These are phyloP conservation scores for Perkinsus olseni DNA, from an alignment of 169 alveolate species.

Conservation along the genomic window DNA sequence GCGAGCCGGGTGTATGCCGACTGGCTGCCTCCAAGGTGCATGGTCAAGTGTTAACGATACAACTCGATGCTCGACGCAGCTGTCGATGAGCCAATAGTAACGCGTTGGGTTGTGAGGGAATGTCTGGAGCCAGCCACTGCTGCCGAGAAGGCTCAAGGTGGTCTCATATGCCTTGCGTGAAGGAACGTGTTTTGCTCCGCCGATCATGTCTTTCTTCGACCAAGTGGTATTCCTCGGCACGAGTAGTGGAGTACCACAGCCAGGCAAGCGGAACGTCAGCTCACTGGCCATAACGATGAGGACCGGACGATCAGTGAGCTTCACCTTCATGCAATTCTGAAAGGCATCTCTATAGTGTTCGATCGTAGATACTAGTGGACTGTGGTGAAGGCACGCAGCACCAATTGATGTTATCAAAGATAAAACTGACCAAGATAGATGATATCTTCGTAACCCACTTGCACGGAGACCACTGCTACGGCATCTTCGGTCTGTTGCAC, in stretches of 20 bases:
- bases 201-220: neutral
- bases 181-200: no score
- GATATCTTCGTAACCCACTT: constrained; percentile 1
- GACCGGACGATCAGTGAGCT: neutral
- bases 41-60: neutral
- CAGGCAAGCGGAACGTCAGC: constrained; percentile 8
- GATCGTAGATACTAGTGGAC: neutral
- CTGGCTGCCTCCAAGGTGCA: neutral
- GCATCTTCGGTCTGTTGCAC: neutral
- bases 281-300: neutral
- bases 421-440: neutral
- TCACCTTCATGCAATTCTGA: neutral
- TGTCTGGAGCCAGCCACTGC: no score
- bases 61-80: neutral
- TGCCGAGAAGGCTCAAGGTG: no score
- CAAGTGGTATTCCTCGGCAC: constrained; percentile 10
- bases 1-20: neutral
- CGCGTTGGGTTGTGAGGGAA: no score
- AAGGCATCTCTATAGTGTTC: neutral
- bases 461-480: constrained; percentile 14
- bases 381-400: constrained; percentile 16
- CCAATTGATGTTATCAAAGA: neutral
- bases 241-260: neutral
- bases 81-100: neutral
- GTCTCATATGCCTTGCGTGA: no score